phyloP scores from a whole-genome alignment of 306 rosid genomes.

The Lathyrus oleraceus region DNA sequence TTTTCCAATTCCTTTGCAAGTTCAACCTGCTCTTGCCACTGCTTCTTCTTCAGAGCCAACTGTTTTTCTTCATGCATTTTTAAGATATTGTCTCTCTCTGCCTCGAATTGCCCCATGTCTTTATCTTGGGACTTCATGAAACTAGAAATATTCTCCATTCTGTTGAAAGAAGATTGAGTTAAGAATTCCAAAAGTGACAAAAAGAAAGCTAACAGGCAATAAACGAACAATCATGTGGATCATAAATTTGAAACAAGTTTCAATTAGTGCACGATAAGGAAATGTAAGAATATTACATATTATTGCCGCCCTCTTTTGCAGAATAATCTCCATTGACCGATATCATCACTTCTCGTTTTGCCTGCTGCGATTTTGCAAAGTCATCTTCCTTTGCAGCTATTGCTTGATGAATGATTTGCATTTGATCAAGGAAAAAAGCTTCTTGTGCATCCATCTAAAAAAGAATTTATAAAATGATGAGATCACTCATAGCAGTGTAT shows the following conservation, averaged over 20 bases:
- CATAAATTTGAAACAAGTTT: not conserved
- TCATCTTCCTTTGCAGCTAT: slow-evolving; percentile 37
- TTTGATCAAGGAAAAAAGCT: slow-evolving; percentile 31
- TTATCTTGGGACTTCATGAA: slow-evolving; percentile 28
- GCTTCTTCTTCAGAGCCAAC: slow-evolving; percentile 41
- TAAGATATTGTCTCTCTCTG: slow-evolving; percentile 28
- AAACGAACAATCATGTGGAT: not conserved
- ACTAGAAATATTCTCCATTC: slow-evolving; percentile 31
- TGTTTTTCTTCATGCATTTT: slow-evolving; percentile 33
- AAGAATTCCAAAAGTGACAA: not conserved
- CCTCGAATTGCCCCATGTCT: slow-evolving; percentile 36
- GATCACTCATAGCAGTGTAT: not conserved
- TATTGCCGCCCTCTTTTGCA: slow-evolving; percentile 19
- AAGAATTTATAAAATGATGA: slow-evolving; percentile 3
- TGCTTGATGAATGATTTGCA: slow-evolving; percentile 36
- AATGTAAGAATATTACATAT: slow-evolving; percentile 28
- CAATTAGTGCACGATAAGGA: not conserved
- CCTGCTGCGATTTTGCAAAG: slow-evolving; percentile 35
- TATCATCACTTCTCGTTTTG: slow-evolving; percentile 8
- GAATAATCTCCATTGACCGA: slow-evolving; percentile 10
- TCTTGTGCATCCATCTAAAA: slow-evolving; percentile 46
- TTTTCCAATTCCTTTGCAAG: slow-evolving; percentile 43
- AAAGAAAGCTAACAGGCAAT: slow-evolving; percentile 1
- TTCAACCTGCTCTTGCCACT: slow-evolving; percentile 39
- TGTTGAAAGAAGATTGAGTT: slow-evolving; percentile 17